Conservation (phyloP, 352 stramenopile species). For the Plasmopara muralis region DNA sequence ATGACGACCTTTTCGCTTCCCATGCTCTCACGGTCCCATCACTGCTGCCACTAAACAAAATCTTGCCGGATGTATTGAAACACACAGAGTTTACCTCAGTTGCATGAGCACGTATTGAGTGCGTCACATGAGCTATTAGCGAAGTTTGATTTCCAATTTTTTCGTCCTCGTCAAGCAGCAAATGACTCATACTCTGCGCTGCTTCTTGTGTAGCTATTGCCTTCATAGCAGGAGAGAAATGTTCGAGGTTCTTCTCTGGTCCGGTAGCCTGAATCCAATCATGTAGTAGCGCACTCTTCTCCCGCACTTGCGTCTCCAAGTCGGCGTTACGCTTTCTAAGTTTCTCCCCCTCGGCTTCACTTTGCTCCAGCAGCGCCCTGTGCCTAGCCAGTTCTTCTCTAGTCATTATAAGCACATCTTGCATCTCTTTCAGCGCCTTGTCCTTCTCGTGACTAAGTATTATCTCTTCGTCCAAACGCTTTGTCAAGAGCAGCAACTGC, state of each 20-base stretch:
- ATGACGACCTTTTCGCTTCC: slow-evolving; percentile 42
- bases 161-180: slow-evolving; percentile 26
- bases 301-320: slow-evolving; percentile 49
- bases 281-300: slow-evolving; percentile 54
- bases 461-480: slow-evolving; percentile 57
- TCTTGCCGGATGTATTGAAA: slow-evolving; percentile 77
- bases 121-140: slow-evolving; percentile 34
- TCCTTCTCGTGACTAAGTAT: slow-evolving; percentile 59
- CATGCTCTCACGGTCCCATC: slow-evolving; percentile 77
- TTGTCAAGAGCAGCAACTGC: slow-evolving; percentile 48
- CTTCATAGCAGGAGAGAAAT: slow-evolving; percentile 12
- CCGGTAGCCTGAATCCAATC: slow-evolving; percentile 50
- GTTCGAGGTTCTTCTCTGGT: slow-evolving; percentile 8
- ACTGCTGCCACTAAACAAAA: slow-evolving; percentile 76
- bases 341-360: slow-evolving; percentile 34
- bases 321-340: slow-evolving; percentile 35
- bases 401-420: slow-evolving; percentile 36
- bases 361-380: slow-evolving; percentile 41
- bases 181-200: slow-evolving; percentile 39
- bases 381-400: slow-evolving; percentile 60
- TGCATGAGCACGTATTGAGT: slow-evolving; percentile 68
- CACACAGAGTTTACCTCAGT: slow-evolving; percentile 82
- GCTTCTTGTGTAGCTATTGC: slow-evolving; percentile 36
- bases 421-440: slow-evolving; percentile 54
- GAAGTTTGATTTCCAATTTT: slow-evolving; percentile 9